Conservation (phyloP, 2,329 filamentous ascomycete species). For the Colletotrichum horii region DNA sequence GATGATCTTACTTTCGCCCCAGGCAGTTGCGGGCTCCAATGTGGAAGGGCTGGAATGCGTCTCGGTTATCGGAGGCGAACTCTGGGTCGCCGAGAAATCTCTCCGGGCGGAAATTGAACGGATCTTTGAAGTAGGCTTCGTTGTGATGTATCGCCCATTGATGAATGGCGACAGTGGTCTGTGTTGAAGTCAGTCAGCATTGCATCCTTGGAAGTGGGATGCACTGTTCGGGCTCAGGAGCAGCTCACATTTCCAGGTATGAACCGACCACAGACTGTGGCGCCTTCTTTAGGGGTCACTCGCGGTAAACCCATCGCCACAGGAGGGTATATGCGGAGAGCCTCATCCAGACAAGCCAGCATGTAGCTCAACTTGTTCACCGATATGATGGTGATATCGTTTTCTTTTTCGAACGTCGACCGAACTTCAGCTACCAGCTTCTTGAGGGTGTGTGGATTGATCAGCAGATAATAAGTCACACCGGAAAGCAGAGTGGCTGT, state of each 20-base stretch:
- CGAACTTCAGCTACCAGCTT: conserved; percentile 43
- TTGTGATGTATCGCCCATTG: conserved; percentile 1
- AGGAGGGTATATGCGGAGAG: conserved; percentile 34
- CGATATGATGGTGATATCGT: conserved; percentile 40
- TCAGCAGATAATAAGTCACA: conserved; percentile 42
- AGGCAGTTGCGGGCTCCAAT: neutral
- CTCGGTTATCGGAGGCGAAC: conserved; percentile 35
- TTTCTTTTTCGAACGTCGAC: conserved; percentile 33
- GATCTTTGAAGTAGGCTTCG: neutral
- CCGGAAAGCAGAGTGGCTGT: conserved; percentile 47
- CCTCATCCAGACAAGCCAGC: conserved; percentile 44
- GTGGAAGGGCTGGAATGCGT: conserved; percentile 50
- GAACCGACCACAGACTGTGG: neutral
- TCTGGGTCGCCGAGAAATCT: neutral
- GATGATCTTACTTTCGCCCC: neutral
- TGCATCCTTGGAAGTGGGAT: fast-evolving
- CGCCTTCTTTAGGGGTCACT: neutral
- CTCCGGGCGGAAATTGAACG: neutral
- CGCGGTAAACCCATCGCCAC: neutral
- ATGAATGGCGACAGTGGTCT: neutral
- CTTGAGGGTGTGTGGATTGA: conserved; percentile 26
- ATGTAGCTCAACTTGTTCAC: conserved; percentile 39
- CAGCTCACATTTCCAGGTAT: neutral
- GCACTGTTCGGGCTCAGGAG: neutral
- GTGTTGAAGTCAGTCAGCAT: fast-evolving